A percentile compares a stretch with the other conserved stretches of the same genome.
phyloP scores from a whole-genome alignment of 805 yeast genomes.

The Debaryomyces tyrocola region DNA sequence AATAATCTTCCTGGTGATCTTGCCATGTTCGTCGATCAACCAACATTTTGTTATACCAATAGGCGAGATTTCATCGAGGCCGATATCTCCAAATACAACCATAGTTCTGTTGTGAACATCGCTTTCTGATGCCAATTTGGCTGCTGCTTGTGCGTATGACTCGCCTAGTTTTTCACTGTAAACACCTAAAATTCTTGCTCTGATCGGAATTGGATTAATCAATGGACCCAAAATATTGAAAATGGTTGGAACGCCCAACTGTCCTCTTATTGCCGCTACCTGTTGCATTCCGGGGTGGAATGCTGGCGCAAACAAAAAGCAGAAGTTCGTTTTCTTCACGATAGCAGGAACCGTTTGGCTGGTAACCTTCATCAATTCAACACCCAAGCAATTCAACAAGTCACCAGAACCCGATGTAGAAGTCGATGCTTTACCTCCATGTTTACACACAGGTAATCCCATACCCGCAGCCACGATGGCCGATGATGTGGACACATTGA shows the following conservation, averaged over 20 bases:
- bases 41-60: conserved; percentile 80
- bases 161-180: conserved; percentile 76
- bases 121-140: conserved; percentile 52
- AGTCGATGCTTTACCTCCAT: conserved; percentile 97
- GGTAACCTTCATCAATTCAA: conserved; percentile 72
- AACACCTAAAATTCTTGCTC: conserved; percentile 87
- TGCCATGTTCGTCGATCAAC: conserved; percentile 53
- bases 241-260: conserved; percentile 86
- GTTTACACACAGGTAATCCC: conserved; percentile 79
- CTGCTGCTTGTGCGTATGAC: conserved; percentile 80
- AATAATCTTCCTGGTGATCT: conserved; percentile 44
- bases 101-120: conserved; percentile 57
- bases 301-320: conserved; percentile 86
- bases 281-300: conserved; percentile 90
- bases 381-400: conserved; percentile 74
- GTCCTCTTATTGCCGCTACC: conserved; percentile 75
- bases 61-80: conserved; percentile 93
- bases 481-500: conserved; percentile 92
- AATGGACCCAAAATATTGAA: conserved; percentile 94
- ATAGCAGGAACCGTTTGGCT: conserved; percentile 59
- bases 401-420: conserved; percentile 95
- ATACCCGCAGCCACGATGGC: conserved; percentile 95
- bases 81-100: conserved; percentile 92
- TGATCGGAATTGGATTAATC: conserved; percentile 82
- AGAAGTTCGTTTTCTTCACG: conserved; percentile 51